Evolutionary conservation across 208 protist genomes (phyloP).

Genomic region (Trypanosoma melophagium): DNA sequence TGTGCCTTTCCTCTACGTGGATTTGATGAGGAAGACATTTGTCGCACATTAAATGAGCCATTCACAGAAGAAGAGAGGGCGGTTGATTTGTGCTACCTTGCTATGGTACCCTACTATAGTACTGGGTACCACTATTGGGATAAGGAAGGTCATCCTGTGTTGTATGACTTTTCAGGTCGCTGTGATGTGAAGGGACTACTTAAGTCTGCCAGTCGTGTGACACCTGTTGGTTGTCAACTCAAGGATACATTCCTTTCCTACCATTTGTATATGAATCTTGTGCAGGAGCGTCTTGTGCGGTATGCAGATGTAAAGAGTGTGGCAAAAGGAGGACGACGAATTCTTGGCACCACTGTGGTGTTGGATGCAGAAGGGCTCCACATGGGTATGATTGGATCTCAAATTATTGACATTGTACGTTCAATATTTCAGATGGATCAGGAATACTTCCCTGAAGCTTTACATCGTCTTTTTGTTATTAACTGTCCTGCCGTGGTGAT

Average conservation of each 20-base stretch:
- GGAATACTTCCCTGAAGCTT: conserved; percentile 70
- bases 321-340: conserved; percentile 30
- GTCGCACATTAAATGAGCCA: conserved; percentile 28
- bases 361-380: conserved; percentile 58
- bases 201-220: conserved; percentile 29
- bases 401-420: conserved; percentile 47
- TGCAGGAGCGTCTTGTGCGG: conserved; percentile 61
- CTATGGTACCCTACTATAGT: conserved; percentile 46
- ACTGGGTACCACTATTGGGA: conserved; percentile 75
- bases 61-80: conserved; percentile 17
- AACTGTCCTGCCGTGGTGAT: conserved; percentile 56
- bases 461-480: conserved; percentile 75
- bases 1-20: conserved; percentile 56
- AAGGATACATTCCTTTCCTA: conserved; percentile 57
- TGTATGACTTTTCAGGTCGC: conserved; percentile 62
- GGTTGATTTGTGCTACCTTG: conserved; percentile 44
- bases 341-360: conserved; percentile 69
- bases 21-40: conserved; percentile 45
- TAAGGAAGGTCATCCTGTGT: conserved; percentile 71
- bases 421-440: conserved; percentile 67
- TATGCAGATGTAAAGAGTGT: conserved; percentile 40
- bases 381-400: conserved; percentile 48
- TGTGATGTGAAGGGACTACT: conserved; percentile 43
- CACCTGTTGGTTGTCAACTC: conserved; percentile 32
- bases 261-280: conserved; percentile 78